Evolutionary conservation across 148 eudicot species (phyloP).

Genomic region (Rhododendron williamsianum): DNA sequence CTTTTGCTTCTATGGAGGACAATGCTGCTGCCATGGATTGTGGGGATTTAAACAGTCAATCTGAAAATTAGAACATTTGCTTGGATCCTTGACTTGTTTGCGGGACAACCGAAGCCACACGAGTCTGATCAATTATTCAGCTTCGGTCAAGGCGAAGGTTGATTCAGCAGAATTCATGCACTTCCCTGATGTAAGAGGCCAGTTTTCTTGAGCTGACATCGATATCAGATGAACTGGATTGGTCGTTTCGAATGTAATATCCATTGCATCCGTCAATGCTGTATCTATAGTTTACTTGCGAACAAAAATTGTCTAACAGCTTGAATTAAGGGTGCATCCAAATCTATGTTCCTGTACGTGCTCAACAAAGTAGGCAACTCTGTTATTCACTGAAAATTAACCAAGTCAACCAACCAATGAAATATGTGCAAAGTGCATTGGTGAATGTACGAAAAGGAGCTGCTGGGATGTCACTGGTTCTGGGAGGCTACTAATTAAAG

Average conservation of each 20-base stretch:
- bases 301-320: neutral
- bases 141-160: neutral
- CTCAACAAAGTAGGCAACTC: neutral
- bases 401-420: neutral
- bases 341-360: neutral
- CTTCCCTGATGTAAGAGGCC: neutral
- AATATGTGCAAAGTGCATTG: neutral
- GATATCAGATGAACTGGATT: neutral
- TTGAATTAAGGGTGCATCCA: neutral
- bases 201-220: neutral
- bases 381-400: neutral
- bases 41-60: slow-evolving; percentile 27
- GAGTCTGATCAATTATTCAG: neutral
- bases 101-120: neutral
- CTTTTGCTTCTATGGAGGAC: slow-evolving; percentile 28
- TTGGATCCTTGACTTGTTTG: slow-evolving; percentile 1
- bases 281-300: neutral
- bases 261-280: neutral
- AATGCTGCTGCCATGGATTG: slow-evolving; percentile 21
- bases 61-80: slow-evolving; percentile 13
- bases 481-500: neutral
- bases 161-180: neutral
- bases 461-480: neutral
- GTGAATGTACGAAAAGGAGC: neutral
- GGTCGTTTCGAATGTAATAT: neutral